Percentiles rank a stretch among this genome's conserved stretches.
phyloP scores from a whole-genome alignment of 176 grass and related monocot genomes.

The Eragrostis curvula region DNA sequence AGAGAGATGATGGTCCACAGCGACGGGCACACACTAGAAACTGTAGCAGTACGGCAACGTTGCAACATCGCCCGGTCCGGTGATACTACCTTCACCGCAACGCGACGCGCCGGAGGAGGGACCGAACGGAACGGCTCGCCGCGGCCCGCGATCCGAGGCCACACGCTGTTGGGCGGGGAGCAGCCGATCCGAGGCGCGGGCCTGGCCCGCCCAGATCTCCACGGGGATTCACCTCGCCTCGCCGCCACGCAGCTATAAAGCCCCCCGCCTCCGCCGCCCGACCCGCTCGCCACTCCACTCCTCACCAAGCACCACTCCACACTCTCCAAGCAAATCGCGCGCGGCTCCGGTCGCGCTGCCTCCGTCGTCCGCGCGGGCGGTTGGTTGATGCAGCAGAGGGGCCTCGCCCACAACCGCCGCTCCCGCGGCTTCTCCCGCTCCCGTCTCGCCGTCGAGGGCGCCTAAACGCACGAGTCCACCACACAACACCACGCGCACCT shows the following conservation, averaged over 20 bases:
- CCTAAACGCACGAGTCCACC: slow-evolving; percentile 21
- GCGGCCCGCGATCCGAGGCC: background rate
- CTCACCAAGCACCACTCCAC: background rate
- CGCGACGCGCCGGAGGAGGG: background rate
- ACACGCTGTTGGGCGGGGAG: background rate
- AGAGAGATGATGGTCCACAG: background rate
- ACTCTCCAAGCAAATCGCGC: background rate
- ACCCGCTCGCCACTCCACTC: slow-evolving; percentile 33
- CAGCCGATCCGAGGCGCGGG: slow-evolving; percentile 23
- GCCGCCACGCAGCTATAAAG: slow-evolving; percentile 40
- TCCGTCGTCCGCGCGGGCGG: background rate
- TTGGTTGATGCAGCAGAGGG: slow-evolving; percentile 71
- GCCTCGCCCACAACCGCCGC: slow-evolving; percentile 71
- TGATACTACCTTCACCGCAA: background rate
- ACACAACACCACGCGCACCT: background rate
- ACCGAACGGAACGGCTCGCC: background rate
- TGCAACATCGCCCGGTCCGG: background rate
- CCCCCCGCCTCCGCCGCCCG: background rate
- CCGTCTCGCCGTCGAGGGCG: slow-evolving; percentile 85
- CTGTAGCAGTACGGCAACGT: background rate
- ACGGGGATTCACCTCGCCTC: slow-evolving; percentile 23
- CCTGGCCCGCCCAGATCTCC: slow-evolving; percentile 34
- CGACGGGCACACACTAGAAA: background rate
- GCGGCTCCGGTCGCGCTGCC: background rate
- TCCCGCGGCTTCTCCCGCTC: slow-evolving; percentile 96